phyloP scores from a whole-genome alignment of 306 rosid genomes.

The Pterocarpus santalinus region DNA sequence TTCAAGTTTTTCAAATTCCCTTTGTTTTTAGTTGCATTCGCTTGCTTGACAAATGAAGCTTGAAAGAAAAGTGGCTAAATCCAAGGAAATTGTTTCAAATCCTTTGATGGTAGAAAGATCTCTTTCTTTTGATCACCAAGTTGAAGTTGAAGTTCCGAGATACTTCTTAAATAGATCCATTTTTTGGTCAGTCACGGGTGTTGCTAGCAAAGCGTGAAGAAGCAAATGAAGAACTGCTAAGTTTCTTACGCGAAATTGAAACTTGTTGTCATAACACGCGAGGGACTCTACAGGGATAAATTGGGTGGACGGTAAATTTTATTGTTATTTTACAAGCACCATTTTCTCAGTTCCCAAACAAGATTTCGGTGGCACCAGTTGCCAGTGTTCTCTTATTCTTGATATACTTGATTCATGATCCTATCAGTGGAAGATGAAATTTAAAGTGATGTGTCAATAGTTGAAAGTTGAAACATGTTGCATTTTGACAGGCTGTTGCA shows the following conservation, averaged over 20 bases:
- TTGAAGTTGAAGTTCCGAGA: background rate
- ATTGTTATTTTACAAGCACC: background rate
- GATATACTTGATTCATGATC: slow-evolving; percentile 12
- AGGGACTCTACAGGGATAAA: background rate
- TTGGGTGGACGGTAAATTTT: background rate
- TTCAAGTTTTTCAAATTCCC: slow-evolving; percentile 27
- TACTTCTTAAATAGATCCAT: background rate
- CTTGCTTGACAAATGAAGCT: slow-evolving; percentile 18
- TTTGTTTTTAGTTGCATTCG: slow-evolving; percentile 42
- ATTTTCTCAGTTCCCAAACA: slow-evolving; percentile 17
- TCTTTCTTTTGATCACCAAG: background rate
- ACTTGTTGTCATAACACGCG: background rate
- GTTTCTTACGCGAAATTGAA: background rate
- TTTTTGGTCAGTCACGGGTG: background rate
- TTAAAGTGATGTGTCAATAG: background rate
- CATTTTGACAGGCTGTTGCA: slow-evolving; percentile 10
- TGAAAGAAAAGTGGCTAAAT: slow-evolving; percentile 7
- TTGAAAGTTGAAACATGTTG: slow-evolving; percentile 19
- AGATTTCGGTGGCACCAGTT: slow-evolving; percentile 28
- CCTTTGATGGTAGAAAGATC: background rate
- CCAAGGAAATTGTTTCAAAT: slow-evolving; percentile 11
- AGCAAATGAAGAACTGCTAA: background rate
- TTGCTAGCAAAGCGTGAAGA: background rate
- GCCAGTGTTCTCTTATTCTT: background rate
- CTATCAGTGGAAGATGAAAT: slow-evolving; percentile 2